Conservation (phyloP, 495 filamentous ascomycete species). For the Polyplosphaeria fusca region DNA sequence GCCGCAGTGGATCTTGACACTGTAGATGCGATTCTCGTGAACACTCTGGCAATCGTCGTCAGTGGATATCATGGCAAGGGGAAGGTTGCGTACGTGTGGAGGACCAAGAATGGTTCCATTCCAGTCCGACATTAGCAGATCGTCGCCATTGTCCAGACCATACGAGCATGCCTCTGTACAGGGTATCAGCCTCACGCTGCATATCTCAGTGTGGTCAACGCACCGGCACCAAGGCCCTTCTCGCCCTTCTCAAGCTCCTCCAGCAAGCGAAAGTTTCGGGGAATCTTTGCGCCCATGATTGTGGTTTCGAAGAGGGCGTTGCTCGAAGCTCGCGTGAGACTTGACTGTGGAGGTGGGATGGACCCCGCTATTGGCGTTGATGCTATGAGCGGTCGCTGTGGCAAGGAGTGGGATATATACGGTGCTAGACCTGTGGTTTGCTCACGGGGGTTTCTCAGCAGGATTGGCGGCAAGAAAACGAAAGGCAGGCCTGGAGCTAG, state of each 20-base stretch:
- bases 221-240: slow-evolving; percentile 93
- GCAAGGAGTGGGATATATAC: too few relatives aligned
- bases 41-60: slow-evolving; percentile 59
- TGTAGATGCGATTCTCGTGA: slow-evolving; percentile 98
- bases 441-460: too few relatives aligned
- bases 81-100: slow-evolving; percentile 78
- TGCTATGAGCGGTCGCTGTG: too few relatives aligned
- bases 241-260: slow-evolving; percentile 99
- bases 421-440: too few relatives aligned
- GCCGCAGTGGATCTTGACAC: slow-evolving; percentile 94
- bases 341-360: background rate
- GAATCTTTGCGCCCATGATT: slow-evolving; percentile 79
- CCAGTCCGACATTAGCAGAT: slow-evolving; percentile 97
- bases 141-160: slow-evolving; percentile 89
- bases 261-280: slow-evolving; percentile 90
- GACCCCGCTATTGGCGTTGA: slow-evolving; percentile 11
- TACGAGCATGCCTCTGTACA: slow-evolving; percentile 88
- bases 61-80: too few relatives aligned
- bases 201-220: background rate
- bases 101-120: slow-evolving; percentile 95
- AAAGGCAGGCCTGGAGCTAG: background rate
- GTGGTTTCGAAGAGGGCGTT: too few relatives aligned
- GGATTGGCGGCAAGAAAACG: too few relatives aligned
- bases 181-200: background rate
- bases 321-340: background rate